Conservation (phyloP, 331 rosid genomes). For the Prunus yedoensis region DNA sequence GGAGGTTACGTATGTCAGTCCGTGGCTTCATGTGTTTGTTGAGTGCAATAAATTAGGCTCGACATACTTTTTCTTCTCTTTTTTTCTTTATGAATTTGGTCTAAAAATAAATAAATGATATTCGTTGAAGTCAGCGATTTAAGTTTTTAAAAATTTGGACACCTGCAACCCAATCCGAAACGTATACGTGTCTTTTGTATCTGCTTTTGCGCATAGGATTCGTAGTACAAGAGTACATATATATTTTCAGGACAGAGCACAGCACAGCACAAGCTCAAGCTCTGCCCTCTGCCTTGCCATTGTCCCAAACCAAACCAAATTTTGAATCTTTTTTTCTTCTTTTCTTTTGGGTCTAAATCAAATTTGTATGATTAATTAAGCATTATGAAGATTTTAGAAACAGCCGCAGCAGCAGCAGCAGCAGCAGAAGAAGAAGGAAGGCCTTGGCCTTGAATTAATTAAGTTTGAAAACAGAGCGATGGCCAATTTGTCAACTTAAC, state of each 20-base stretch:
- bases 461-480: neutral
- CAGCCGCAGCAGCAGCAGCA: no score
- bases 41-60: constrained; percentile 41
- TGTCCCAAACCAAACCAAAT: no score
- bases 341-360: no score
- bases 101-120: constrained; percentile 23
- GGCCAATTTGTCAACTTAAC: neutral
- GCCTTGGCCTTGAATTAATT: neutral
- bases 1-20: constrained; percentile 8
- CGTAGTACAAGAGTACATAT: neutral
- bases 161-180: constrained; percentile 23
- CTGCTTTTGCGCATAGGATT: neutral
- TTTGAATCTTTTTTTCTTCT: no score
- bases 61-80: constrained; percentile 17
- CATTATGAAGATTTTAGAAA: no score
- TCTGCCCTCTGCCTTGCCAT: neutral
- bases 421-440: no score
- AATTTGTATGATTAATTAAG: no score
- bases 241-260: neutral
- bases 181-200: constrained; percentile 26
- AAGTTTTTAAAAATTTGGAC: neutral
- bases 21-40: constrained; percentile 34
- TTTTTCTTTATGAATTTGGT: neutral
- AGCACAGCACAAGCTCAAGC: neutral
- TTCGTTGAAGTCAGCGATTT: constrained; percentile 46